phyloP scores from a whole-genome alignment of 2,329 filamentous ascomycete species.

The Emericellopsis atlantica region DNA sequence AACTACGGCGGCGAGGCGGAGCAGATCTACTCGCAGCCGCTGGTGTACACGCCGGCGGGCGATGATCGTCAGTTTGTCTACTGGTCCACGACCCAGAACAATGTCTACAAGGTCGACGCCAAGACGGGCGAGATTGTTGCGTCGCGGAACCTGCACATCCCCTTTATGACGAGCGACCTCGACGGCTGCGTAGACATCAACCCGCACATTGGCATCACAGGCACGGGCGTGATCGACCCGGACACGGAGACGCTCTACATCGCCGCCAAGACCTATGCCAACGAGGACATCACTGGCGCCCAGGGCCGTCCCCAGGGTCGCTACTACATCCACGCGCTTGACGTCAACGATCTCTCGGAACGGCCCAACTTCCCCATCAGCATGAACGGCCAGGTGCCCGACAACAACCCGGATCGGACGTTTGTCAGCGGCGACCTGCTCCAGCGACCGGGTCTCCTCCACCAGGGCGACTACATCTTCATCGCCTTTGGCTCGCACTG shows the following conservation, averaged over 20 bases:
- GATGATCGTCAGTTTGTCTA: slow-evolving; percentile 38
- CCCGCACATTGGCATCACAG: slow-evolving; percentile 30
- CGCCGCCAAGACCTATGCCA: slow-evolving; percentile 26
- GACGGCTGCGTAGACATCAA: slow-evolving; percentile 34
- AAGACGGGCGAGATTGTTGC: slow-evolving; percentile 38
- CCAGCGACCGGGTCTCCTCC: slow-evolving; percentile 34
- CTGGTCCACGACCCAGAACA: slow-evolving; percentile 44
- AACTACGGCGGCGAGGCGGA: slow-evolving; percentile 34
- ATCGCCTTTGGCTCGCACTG: slow-evolving; percentile 42
- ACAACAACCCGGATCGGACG: slow-evolving; percentile 32
- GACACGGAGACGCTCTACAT: slow-evolving; percentile 29
- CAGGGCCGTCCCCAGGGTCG: slow-evolving; percentile 20
- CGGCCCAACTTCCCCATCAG: slow-evolving; percentile 30
- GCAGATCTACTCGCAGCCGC: slow-evolving; percentile 38
- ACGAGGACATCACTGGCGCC: slow-evolving; percentile 14
- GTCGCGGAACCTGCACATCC: slow-evolving; percentile 31
- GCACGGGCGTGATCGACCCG: slow-evolving; percentile 32
- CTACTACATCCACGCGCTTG: slow-evolving; percentile 22
- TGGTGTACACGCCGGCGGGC: slow-evolving; percentile 33
- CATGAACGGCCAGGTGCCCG: slow-evolving; percentile 29
- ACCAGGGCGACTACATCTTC: slow-evolving; percentile 33
- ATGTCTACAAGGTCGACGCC: slow-evolving; percentile 41
- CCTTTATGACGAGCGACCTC: slow-evolving; percentile 34
- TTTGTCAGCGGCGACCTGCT: slow-evolving; percentile 39
- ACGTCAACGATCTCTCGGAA: slow-evolving; percentile 23